Conservation (phyloP, 768 basidiomycete genomes). For the Rhizopogon roseolus region DNA sequence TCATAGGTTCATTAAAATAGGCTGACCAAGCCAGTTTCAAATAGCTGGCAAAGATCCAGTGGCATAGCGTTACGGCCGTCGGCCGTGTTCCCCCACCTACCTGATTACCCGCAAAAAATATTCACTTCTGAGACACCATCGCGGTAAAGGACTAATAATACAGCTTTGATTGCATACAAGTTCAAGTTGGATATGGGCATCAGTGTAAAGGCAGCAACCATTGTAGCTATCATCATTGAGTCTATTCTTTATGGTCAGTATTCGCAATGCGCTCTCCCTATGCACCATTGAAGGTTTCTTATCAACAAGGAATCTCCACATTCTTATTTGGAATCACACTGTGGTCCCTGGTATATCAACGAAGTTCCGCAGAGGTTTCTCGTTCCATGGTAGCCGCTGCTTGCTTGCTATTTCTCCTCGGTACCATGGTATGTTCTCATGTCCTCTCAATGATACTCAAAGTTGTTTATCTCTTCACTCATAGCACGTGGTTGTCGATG, state of each 20-base stretch:
- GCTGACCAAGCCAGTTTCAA: too few species aligned
- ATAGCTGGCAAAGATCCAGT: too few species aligned
- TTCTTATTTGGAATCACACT: conserved; percentile 4
- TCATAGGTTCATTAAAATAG: too few species aligned
- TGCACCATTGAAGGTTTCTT: background rate
- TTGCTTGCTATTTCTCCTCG: conserved; percentile 1
- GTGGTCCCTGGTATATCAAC: conserved; percentile 3
- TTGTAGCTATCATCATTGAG: conserved; percentile 1
- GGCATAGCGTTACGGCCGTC: too few species aligned
- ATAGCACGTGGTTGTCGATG: background rate
- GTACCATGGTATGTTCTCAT: background rate
- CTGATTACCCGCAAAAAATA: too few species aligned
- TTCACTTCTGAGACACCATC: too few species aligned
- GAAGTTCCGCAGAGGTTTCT: background rate
- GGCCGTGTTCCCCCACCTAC: too few species aligned
- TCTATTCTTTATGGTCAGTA: background rate
- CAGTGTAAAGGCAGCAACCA: background rate
- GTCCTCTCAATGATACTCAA: background rate
- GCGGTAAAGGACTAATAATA: too few species aligned
- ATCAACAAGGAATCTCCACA: conserved; percentile 1
- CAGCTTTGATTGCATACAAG: background rate
- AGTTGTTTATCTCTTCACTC: background rate
- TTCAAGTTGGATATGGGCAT: background rate
- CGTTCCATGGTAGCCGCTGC: background rate
- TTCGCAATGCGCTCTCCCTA: background rate